A percentile compares a stretch with the other conserved stretches of the same genome.
These are phyloP conservation scores for Golubevia sp. DNA, from an alignment of 1,284 basidiomycete species.

Conservation along the genomic window DNA sequence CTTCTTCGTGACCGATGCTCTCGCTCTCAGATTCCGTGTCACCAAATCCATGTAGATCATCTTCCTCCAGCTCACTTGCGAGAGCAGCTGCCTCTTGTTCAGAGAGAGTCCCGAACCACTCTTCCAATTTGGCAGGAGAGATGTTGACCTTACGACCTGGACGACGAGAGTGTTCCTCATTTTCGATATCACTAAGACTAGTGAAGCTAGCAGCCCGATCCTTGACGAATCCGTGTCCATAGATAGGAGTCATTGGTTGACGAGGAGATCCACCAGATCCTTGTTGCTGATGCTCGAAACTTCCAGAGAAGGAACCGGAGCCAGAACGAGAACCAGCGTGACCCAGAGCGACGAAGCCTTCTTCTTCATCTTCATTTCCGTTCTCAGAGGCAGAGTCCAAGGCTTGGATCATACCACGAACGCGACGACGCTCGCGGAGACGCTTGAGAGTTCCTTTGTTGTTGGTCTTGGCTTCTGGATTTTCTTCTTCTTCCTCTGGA, in stretches of 20 bases:
- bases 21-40: not conserved
- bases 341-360: constrained; percentile 16
- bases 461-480: constrained; percentile 18
- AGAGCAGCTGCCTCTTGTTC: constrained; percentile 30
- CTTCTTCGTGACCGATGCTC: not conserved
- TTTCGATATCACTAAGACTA: constrained; percentile 24
- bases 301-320: not conserved
- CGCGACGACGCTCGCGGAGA: constrained; percentile 38
- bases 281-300: not conserved
- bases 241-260: constrained; percentile 16
- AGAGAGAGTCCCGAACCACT: constrained; percentile 16
- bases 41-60: constrained; percentile 15
- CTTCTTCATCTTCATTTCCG: constrained; percentile 7
- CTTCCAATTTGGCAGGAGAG: constrained; percentile 17
- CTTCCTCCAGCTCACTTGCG: constrained; percentile 25
- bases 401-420: constrained; percentile 36
- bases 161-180: constrained; percentile 5
- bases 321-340: constrained; percentile 8
- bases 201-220: constrained; percentile 30
- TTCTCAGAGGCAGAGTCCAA: constrained; percentile 29
- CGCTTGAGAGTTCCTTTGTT: constrained; percentile 41
- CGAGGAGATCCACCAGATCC: constrained; percentile 3
- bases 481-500: constrained; percentile 6
- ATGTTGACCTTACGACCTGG: constrained; percentile 7
- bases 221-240: constrained; percentile 31